phyloP scores from a whole-genome alignment of 2,329 filamentous ascomycete genomes.

The Penicillium sclerotigenum region DNA sequence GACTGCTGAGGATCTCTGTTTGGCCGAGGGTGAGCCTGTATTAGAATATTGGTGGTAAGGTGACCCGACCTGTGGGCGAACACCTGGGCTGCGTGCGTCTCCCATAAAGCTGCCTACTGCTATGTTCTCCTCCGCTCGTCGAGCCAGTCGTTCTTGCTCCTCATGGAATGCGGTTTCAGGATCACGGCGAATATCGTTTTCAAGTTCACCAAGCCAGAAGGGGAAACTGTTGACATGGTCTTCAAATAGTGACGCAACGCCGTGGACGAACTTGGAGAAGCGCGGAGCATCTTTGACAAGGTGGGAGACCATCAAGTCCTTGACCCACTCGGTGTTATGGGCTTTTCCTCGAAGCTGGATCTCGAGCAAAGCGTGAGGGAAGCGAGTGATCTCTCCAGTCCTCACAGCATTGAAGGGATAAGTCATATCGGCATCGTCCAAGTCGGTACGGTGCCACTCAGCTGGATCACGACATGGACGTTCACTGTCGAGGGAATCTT shows the following conservation, averaged over 20 bases:
- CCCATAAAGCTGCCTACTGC: constrained; percentile 86
- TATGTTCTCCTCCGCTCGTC: constrained; percentile 79
- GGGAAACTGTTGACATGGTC: constrained; percentile 94
- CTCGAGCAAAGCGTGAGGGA: constrained; percentile 87
- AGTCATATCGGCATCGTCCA: constrained; percentile 76
- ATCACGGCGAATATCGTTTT: constrained; percentile 90
- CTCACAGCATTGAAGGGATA: constrained; percentile 86
- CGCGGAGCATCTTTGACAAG: constrained; percentile 83
- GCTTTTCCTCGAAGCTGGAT: constrained; percentile 69
- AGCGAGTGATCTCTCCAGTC: constrained; percentile 85
- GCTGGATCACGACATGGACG: constrained; percentile 85
- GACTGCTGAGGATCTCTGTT: constrained; percentile 26
- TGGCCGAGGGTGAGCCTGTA: constrained; percentile 24
- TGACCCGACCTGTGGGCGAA: constrained; percentile 34
- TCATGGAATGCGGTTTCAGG: constrained; percentile 87
- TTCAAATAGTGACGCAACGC: constrained; percentile 86
- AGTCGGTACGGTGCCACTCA: constrained; percentile 87
- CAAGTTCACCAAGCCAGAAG: constrained; percentile 91
- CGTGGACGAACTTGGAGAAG: constrained; percentile 97
- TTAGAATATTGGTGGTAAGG: constrained; percentile 27
- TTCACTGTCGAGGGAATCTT: constrained; percentile 70
- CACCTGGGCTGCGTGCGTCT: constrained; percentile 36
- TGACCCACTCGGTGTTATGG: constrained; percentile 79
- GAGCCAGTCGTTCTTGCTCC: constrained; percentile 79
- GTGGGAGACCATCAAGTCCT: constrained; percentile 89